Conservation (phyloP, 768 basidiomycete genomes). For the Mycena sanguinolenta region DNA sequence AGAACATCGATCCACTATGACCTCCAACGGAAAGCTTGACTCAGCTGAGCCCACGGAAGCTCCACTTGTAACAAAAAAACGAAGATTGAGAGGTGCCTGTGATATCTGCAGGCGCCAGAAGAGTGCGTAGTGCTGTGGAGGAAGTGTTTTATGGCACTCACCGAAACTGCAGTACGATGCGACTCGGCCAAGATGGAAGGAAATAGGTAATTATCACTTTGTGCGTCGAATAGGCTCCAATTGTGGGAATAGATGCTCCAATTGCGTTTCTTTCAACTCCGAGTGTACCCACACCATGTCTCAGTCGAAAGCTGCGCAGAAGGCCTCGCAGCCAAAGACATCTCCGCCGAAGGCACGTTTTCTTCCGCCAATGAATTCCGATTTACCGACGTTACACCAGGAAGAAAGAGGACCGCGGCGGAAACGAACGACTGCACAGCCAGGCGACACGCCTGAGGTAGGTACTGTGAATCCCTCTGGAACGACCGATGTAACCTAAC, state of each 20-base stretch:
- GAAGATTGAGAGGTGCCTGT: slow-evolving; percentile 20
- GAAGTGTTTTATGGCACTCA: too few species aligned
- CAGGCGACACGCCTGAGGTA: slow-evolving; percentile 8
- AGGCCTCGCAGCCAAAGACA: slow-evolving; percentile 8
- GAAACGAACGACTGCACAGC: slow-evolving; percentile 10
- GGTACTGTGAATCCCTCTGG: neutral
- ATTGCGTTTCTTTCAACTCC: slow-evolving; percentile 31
- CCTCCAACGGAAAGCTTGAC: too few species aligned
- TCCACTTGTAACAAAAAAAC: too few species aligned
- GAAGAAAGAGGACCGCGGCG: slow-evolving; percentile 15
- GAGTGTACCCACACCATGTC: slow-evolving; percentile 31
- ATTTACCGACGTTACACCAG: slow-evolving; percentile 6
- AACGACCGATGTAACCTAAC: neutral
- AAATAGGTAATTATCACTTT: too few species aligned
- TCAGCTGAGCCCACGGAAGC: too few species aligned
- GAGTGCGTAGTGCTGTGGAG: too few species aligned
- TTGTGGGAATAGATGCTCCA: slow-evolving; percentile 21
- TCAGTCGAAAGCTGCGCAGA: slow-evolving; percentile 15
- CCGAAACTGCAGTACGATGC: too few species aligned
- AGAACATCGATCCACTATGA: too few species aligned
- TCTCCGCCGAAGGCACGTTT: slow-evolving; percentile 24
- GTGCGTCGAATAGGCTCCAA: too few species aligned
- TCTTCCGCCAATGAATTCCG: neutral
- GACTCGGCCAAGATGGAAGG: too few species aligned
- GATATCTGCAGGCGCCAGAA: too few species aligned